Base-by-base conservation (phyloP, 305 asterid genomes). In the Fraxinus latifolia region DNA sequence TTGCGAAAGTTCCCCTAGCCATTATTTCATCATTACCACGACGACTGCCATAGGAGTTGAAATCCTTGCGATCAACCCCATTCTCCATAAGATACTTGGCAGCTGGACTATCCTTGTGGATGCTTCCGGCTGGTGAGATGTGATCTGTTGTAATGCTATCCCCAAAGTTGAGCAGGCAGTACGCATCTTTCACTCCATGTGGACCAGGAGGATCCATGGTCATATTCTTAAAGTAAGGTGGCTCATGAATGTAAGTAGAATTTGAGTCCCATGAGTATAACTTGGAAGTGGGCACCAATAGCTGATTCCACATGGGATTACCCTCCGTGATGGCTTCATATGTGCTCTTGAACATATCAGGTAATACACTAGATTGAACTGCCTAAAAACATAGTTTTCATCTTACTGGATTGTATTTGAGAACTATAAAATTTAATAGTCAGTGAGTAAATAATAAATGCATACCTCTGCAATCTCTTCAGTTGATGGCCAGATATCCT, bases 1-100 rank as follows among this genome's bases (percentile, higher is more conserved):
- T 95, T 72, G 98, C 99, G 80, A 95, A 95, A 71, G 99, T 95
- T 71, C 99, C 99, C 86, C 98, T 87, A 0, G 98, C 99, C 98
- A 95, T 95, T 80, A 94, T 91, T 85, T 95, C 97, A 89, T 95
- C 99, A 77, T 95, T 95, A 70, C 99, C 99, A 82, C 99, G 94
- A 19, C 99, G 97, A 83, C 99, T 95, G 25, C 99, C 99, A 84
- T 92, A 95, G 79, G 98, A 94, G 84, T 95, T 95, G 88, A 95
- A 93, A 84, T 93, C 97, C 90, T 78, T 95, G 70, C 93, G 91
- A 29, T 93, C 97, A 12, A 94, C 97, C 79, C 98, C 97, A 53
- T 82, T 93, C 81, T 93, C 97, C 17, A 86, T 81, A 76, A 95
- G 95, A 82, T 58, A 94, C 82, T 90, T 95, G 76, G 98, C 98